Base-by-base conservation (phyloP, 768 basidiomycete genomes). In the Termitomyces sp. region DNA sequence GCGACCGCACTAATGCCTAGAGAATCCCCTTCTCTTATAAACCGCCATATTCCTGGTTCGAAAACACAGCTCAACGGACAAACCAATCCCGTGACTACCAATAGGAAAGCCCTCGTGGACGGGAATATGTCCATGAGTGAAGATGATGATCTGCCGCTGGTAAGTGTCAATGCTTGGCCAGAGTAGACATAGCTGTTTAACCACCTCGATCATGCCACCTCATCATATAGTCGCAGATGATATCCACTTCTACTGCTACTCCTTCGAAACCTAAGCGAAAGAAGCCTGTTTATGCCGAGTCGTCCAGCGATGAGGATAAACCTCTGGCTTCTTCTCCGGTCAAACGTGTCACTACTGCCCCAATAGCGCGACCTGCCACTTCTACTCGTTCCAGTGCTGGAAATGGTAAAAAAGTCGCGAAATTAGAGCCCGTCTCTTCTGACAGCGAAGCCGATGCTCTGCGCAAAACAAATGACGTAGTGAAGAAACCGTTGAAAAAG, bases 251-350 rank as follows among this genome's bases (percentile, higher is more conserved):
- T 40, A 72, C 75, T 63, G 65, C 67, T 22, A 70, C 72, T 22
- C 68, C 71, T 49, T 64, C 70, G 51, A 68, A 63, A 49, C 59
- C 75, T 59, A 92, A 91, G 73, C 83, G 86, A 67, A 87, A 86
- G 75, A 83, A 82, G 65, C 71, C 75, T 26, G 68, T 73, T 28
- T 77, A 78, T 58, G 76, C 75, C 22, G 80, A 81, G 58, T 80
- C 84, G 52, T 87, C 85, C 30, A 87, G 84, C 59, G 88, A 89
- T 47, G 87, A 91, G 61, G 88, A 90, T 56, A 75, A 75, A 18
- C 88, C 87, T 53, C 79, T 90, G 40, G 85, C 88, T 50, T 87
- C 88, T 28, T 88, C 90, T 40, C 88, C 87, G 20, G 77, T 74
- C 4, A 90, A 89, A 71, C 73, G 72, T 56, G 57, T 66, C 18